Evolutionary conservation across 2,329 filamentous ascomycete species (phyloP).

Genomic region (Colletotrichum coccodes): DNA sequence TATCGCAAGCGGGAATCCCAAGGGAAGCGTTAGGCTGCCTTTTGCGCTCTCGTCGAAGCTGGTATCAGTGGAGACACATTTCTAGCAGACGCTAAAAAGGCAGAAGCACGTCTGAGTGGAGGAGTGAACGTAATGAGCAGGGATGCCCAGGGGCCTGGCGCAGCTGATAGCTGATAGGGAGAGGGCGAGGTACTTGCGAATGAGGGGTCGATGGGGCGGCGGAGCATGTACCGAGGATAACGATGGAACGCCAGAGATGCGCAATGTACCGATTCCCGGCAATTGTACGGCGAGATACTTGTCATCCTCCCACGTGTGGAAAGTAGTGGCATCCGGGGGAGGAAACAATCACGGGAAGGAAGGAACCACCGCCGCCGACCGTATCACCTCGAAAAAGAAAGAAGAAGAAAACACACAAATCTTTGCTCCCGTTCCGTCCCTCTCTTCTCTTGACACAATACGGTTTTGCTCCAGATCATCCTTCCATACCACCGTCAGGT

Average conservation of each 20-base stretch:
- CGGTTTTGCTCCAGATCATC: not conserved
- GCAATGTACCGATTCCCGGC: not conserved
- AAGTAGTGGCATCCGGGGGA: conserved; percentile 26
- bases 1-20: not conserved
- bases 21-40: not conserved
- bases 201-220: not conserved
- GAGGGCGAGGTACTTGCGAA: conserved; percentile 1
- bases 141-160: not conserved
- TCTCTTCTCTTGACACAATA: not conserved
- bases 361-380: not conserved
- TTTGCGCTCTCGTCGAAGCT: not conserved
- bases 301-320: conserved; percentile 22
- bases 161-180: conserved; percentile 1
- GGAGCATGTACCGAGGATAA: conserved; percentile 7
- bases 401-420: too few relatives aligned
- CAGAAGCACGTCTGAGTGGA: not conserved
- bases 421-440: not conserved
- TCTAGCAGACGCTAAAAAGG: not conserved
- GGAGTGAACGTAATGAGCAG: conserved; percentile 23
- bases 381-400: too few relatives aligned
- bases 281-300: not conserved
- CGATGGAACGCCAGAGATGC: not conserved
- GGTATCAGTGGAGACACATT: not conserved
- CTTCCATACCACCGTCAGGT: not conserved
- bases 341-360: conserved; percentile 4